Percentiles rank a stretch among this genome's conserved stretches.
Conservation (phyloP, 345 rosid species). For the Theobroma cacao region DNA sequence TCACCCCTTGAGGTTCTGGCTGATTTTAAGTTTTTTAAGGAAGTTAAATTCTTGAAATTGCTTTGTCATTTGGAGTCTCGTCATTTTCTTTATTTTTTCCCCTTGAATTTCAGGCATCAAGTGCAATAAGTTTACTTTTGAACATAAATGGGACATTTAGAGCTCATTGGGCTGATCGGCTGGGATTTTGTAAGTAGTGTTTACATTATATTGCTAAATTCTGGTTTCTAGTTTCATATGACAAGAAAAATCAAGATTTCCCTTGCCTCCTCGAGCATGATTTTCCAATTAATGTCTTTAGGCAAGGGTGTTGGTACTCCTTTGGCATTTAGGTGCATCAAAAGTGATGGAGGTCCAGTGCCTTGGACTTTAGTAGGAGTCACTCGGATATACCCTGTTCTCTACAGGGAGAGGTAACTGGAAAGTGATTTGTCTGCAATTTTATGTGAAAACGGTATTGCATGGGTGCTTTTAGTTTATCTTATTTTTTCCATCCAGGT, state of each 20-base stretch:
- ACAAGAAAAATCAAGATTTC: constrained; percentile 14
- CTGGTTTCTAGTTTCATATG: constrained; percentile 9
- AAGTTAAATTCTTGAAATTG: constrained; percentile 13
- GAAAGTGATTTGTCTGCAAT: constrained; percentile 8
- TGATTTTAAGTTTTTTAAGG: constrained; percentile 19
- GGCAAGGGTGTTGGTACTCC: constrained; percentile 71
- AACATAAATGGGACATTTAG: constrained; percentile 91
- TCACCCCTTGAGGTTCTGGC: constrained; percentile 82
- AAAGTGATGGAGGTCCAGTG: constrained; percentile 78
- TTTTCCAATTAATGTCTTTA: constrained; percentile 31
- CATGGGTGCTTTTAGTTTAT: constrained; percentile 16
- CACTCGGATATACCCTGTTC: constrained; percentile 80
- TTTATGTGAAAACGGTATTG: constrained; percentile 14
- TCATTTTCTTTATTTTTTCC: constrained; percentile 21
- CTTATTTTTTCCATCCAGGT: constrained; percentile 34
- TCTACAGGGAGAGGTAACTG: constrained; percentile 85
- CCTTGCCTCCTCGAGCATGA: constrained; percentile 20
- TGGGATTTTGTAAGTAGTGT: constrained; percentile 80
- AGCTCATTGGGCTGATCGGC: constrained; percentile 90
- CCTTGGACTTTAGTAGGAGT: constrained; percentile 83
- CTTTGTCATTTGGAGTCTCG: constrained; percentile 14
- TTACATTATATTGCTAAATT: constrained; percentile 17
- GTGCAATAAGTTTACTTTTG: constrained; percentile 51
- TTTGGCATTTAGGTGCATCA: constrained; percentile 88
- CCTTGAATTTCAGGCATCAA: constrained; percentile 58